phyloP scores from a whole-genome alignment of 257 asterid species.

The Penstemon eatonii region DNA sequence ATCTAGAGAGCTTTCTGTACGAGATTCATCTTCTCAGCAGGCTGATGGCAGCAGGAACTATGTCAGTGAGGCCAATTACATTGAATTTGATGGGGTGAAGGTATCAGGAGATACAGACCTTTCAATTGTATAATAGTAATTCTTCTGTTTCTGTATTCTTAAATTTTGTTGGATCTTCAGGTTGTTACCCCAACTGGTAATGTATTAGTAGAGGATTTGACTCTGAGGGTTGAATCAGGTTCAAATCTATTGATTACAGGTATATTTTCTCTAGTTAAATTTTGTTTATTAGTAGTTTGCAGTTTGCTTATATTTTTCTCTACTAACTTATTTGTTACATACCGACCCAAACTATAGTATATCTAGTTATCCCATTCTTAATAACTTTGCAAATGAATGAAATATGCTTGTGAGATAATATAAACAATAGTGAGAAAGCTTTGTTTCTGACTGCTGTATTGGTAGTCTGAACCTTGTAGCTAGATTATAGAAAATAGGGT shows the following conservation, averaged over 20 bases:
- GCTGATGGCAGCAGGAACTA: constrained; percentile 80
- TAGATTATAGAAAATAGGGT: background rate
- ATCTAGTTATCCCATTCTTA: background rate
- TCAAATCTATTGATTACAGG: constrained; percentile 99
- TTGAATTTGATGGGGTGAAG: constrained; percentile 91
- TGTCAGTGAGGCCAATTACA: constrained; percentile 93
- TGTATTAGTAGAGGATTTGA: constrained; percentile 87
- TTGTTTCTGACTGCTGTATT: background rate
- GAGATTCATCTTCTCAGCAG: constrained; percentile 68
- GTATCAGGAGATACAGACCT: constrained; percentile 37
- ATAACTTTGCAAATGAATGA: constrained; percentile 2
- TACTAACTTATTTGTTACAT: constrained; percentile 10
- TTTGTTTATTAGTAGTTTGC: constrained; percentile 1
- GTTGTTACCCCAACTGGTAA: constrained; percentile 98
- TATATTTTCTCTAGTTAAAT: constrained; percentile 29
- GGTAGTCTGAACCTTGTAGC: background rate
- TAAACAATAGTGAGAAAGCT: background rate
- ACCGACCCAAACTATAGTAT: background rate
- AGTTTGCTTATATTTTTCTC: constrained; percentile 21
- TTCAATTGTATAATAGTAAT: constrained; percentile 21
- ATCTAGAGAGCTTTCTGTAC: constrained; percentile 75
- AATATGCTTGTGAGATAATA: constrained; percentile 16
- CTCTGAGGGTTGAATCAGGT: constrained; percentile 91
- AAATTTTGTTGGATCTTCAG: constrained; percentile 46
- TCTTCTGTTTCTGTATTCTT: constrained; percentile 28